Base-by-base conservation (phyloP, 257 asterid genomes). In the Forsythia viridissima region DNA sequence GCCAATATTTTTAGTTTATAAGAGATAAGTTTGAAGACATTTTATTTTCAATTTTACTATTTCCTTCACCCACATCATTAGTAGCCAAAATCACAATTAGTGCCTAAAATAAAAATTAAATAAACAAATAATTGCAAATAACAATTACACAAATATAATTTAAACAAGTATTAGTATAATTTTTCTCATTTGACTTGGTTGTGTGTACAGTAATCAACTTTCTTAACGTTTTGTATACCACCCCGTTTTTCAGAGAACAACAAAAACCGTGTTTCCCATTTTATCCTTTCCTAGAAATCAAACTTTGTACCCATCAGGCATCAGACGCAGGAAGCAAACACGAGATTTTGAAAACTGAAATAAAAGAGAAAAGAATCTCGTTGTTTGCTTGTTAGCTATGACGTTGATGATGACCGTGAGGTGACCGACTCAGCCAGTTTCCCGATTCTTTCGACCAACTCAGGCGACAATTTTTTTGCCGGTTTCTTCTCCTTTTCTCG, bases 381-480 rank as follows among this genome's bases (percentile, higher is more conserved):
- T 85, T 74, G 80, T 80, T 78, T 72, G 92, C 89, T 79, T 86
- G 72, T 76, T 63, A 18, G 66, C 82, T 85, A 80, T 1, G 78
- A 79, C 5, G 84, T 72, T 11, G 86, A 81, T 6, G 88, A 83
- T 13, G 85, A 87, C 2, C 38, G 87, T 84, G 87, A 92, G 90
- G 85, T 90, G 5, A 95, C 99, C 75, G 98, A 84, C 77, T 92
- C 95, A 5, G 96, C 97, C 89, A 96, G 87, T 86, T 92, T 92
- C 75, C 88, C 97, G 7, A 96, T 87, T 66, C 87, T 90, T 80
- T 88, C 90, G 0, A 88, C 93, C 70, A 91, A 37, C 91, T 91
- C 92, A 3, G 98, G 97, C 34, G 98, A 83, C 74, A 96, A 55
- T 76, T 92, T 90, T 68, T 84, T 87, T 0, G 71, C 87, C 88